Evolutionary conservation across 805 yeast genomes (phyloP), one percentile per base, ranked within the genome.

Genomic region (Pichia nakasei): DNA sequence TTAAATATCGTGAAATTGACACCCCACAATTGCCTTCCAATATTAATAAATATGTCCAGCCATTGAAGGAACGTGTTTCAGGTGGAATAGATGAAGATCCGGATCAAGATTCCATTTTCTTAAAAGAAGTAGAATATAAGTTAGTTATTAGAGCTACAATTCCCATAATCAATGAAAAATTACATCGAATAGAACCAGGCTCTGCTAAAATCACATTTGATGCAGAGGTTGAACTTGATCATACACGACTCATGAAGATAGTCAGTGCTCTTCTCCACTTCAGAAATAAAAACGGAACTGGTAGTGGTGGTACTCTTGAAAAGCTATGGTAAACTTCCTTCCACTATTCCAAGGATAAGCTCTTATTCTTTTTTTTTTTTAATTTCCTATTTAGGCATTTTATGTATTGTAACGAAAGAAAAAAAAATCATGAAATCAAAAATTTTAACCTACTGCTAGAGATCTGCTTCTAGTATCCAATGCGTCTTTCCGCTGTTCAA

Each of bases 211-310:
- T 64, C 22, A 47, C 57, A 13, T 65, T 64, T 41, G 47, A 41
- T 11, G 69, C 65, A 4, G 56, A 60, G 9, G 55, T 65, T 12
- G 66, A 63, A 39, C 61, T 64, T 26, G 68, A 65, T 48, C 69
- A 64, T 42, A 61, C 64, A 8, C 58, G 60, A 45, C 56, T 60
- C 8, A 53, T 64, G 31, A 58, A 59, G 39, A 52, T 64, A 11
- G 52, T 51, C 5, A 47, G 51, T 21, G 58, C 59, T 19, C 37
- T 55, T 5, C 42, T 64, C 35, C 51, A 55, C 8, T 62, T 52
- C 35, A 56, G 37, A 22, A 59, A 56, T 26, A 48, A 58, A 32
- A 42, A 45, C 31, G 41, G 41, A 22, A 38, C 48, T 33, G 52
- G 52, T 26, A 60, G 61, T 9, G 49, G 45, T 17, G 56, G 55